Base-by-base conservation (phyloP, 148 eudicot species). In the Dianthus caryophyllus region DNA sequence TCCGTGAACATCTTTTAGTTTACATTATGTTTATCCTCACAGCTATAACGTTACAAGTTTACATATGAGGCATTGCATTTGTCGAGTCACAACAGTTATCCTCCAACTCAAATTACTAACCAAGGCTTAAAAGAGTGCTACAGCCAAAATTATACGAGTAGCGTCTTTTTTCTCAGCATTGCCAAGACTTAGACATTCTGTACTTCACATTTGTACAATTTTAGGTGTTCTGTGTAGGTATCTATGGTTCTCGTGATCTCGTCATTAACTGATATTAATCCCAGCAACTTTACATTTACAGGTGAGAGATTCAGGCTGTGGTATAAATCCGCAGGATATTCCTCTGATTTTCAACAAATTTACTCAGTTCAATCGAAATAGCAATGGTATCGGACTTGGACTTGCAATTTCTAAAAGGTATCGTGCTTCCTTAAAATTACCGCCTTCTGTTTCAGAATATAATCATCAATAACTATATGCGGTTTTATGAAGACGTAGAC, bases 291-390 rank as follows among this genome's bases (percentile, higher is more conserved):
- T 55, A 58, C 67, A 24, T 39, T 21, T 71, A 67, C 81, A 93
- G 98, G 89, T 93, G 61, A 89, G 82, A 81, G 98, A 93, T 79
- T 79, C 95, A 49, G 98, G 98, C 0, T 87, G 94, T 69, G 96
- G 98, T 25, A 80, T 93, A 36, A 82, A 44, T 69, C 81, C 89
- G 9, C 89, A 84, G 77, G 98, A 93, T 13, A 76, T 89, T 63
- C 86, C 91, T 0, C 63, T 51, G n/a, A 69, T 90, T 52, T 93
- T 93, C 72, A 86, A 84, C 57, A 93, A 85, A 74, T 89, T 89
- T 71, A 68, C 80, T 24, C 85, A 81, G 65, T 58, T 80, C 44
- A 86, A 69, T 61, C 78, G 82, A 50, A 82, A 72, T 50, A 75
- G 60, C 70, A 41, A 57, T 54, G 81, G 88, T 47, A 73, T 85